Evolutionary conservation across 2,329 filamentous ascomycete species (phyloP).

Genomic region (Gliomastix tumulicola): DNA sequence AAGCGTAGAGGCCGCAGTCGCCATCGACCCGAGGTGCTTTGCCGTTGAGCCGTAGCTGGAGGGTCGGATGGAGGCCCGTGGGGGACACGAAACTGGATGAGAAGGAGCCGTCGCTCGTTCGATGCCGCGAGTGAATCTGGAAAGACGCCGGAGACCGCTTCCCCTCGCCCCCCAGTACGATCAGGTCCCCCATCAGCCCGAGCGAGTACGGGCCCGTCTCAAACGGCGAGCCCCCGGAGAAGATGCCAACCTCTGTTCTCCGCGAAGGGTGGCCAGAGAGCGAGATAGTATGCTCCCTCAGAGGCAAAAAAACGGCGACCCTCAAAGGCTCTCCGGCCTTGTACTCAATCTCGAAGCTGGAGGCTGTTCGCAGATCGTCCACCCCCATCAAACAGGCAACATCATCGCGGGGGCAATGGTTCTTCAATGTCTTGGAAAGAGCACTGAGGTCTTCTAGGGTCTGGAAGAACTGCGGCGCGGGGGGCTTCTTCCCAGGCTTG

Average conservation of each 20-base stretch:
- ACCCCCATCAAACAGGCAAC: constrained; percentile 42
- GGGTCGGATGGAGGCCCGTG: constrained; percentile 75
- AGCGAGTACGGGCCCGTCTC: constrained; percentile 64
- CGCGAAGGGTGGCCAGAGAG: constrained; percentile 34
- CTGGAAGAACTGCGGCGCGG: too few relatives aligned
- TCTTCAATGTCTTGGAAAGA: constrained; percentile 45
- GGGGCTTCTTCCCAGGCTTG: too few relatives aligned
- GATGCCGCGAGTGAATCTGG: constrained; percentile 74
- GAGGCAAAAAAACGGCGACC: constrained; percentile 58
- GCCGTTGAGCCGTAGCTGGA: constrained; percentile 59
- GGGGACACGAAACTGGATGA: constrained; percentile 59
- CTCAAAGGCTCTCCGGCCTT: constrained; percentile 59
- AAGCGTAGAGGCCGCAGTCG: constrained; percentile 68
- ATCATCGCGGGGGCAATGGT: constrained; percentile 41
- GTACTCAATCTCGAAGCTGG: constrained; percentile 71
- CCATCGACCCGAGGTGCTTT: constrained; percentile 38
- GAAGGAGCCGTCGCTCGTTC: constrained; percentile 52
- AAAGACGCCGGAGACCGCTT: constrained; percentile 71
- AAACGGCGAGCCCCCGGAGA: constrained; percentile 56
- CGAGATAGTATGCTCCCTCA: constrained; percentile 28
- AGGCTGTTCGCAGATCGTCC: constrained; percentile 39
- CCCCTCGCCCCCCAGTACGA: constrained; percentile 65
- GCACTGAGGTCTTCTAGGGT: constrained; percentile 48
- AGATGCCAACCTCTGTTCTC: constrained; percentile 73
- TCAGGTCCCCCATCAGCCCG: constrained; percentile 70